Evolutionary conservation across 345 rosid species (phyloP), one percentile per base, ranked within the genome.

Genomic region (Sonneratia caseolaris): DNA sequence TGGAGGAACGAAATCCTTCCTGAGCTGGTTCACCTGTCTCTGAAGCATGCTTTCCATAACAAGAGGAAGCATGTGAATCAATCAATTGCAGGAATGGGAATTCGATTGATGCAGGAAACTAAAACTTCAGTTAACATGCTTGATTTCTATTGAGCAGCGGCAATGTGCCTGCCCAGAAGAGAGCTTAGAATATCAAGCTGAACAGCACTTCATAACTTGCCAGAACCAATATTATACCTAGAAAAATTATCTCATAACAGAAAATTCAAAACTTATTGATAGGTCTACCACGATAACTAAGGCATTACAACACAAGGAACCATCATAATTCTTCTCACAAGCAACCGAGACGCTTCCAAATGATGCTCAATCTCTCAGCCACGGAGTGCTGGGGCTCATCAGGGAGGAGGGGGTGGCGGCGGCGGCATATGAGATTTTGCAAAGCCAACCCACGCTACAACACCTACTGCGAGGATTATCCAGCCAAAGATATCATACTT

Each of bases 381-480:
- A 53, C 14, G 3, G 55, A 32, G 59, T 16, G 3, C 9, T 40
- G 48, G 13, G 51, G 24, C 56, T 75, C 55, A 75, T 37, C 65
- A 35, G 1, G 71, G 74, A 35, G 71, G 73, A 0, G 86, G 81
- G 14, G 85, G 66, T 81, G 66, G 66, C 0, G 84, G 78, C 0
- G 88, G 79, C 6, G 93, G 94, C 83, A 84, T 32, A 14, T 87
- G 87, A 64, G 89, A 84, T 81, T 91, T 93, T 1, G 97, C 87
- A 64, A 89, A 86, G 37, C 97, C 93, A 4, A 91, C 80, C 91
- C 93, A 91, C 0, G 93, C 87, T 51, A 94, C 89, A 72, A 91
- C 70, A 22, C 98, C 97, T 15, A 88, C 86, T 22, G 89, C 97
- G 36, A 94, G 88, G 80, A 91, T 87, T 55, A 91, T 81, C 97